Percentiles rank a stretch among this genome's conserved stretches.
These are phyloP conservation scores for Harrya chromipes DNA, from an alignment of 768 basidiomycete species.

Conservation along the genomic window DNA sequence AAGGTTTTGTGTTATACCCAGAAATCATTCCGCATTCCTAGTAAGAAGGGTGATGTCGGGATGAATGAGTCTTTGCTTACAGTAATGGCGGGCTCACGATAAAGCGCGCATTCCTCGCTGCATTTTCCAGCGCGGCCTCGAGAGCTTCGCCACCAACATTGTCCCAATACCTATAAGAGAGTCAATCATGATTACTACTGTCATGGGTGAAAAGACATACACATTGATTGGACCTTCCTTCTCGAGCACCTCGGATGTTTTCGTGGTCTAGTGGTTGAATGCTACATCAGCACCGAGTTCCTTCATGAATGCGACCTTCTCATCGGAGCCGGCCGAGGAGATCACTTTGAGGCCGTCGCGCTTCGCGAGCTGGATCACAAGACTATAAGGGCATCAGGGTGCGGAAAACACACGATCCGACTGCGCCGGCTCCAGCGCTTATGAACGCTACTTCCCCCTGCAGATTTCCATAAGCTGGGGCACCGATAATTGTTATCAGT, in stretches of 20 bases:
- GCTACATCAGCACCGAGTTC: conserved; percentile 59
- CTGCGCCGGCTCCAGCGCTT: conserved; percentile 40
- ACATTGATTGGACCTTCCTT: conserved; percentile 55
- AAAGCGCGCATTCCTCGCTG: conserved; percentile 45
- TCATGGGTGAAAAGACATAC: conserved; percentile 20
- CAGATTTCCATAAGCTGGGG: too few relatives aligned
- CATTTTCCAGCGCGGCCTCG: conserved; percentile 48
- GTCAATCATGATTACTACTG: background rate
- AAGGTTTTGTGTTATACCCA: conserved; percentile 11
- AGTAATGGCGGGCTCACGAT: conserved; percentile 31
- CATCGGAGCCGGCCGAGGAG: conserved; percentile 62
- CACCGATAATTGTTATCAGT: background rate
- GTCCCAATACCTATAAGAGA: conserved; percentile 23
- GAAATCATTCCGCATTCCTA: conserved; percentile 34
- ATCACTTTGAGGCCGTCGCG: conserved; percentile 55
- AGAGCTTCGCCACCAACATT: conserved; percentile 56
- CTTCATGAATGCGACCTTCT: conserved; percentile 60
- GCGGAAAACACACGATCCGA: conserved; percentile 49
- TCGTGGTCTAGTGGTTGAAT: conserved; percentile 67
- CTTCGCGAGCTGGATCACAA: conserved; percentile 49
- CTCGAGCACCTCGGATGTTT: conserved; percentile 46
- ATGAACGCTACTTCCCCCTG: conserved; percentile 50
- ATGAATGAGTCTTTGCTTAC: too few relatives aligned
- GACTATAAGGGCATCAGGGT: conserved; percentile 1
- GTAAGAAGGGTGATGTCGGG: background rate